Base-by-base conservation (phyloP, 2,329 filamentous ascomycete genomes). In the Podosphaera fusca region DNA sequence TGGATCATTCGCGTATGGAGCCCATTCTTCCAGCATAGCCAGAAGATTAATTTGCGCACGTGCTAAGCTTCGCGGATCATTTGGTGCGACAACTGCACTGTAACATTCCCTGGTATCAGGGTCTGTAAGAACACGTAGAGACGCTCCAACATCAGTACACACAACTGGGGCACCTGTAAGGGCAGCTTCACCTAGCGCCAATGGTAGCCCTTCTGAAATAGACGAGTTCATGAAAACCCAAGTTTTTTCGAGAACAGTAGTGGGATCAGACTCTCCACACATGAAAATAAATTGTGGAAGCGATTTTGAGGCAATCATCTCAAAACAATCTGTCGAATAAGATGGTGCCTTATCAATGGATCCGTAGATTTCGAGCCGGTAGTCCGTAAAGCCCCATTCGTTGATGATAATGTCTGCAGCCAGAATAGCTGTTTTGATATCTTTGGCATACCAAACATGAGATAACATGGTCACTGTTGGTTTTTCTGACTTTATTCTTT, bases 391-490 rank as follows among this genome's bases (percentile, higher is more conserved):
- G n/a, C 79, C 78, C 73, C 75, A 82, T 61, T 78, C 73, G 64
- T 82, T 81, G 61, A 81, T 74, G 60, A 82, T 81, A 60, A 82
- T 75, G 61, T 82, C 79, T 1, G 79, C 79, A 5, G 79, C 78
- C 4, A 81, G 69, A 31, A 82, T 73, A 2, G 79, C 79, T 1
- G 74, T 81, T 66, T 81, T 81, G 67, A 82, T 79, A 60, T 82
- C 79, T 64, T 82, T 82, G 60, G 59, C 64, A 56, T 64, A 65
- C 64, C 76, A 75, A 2, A 78, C 72, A 60, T 82, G 79, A 30
- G 79, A 82, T 55, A 82, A 66, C 79, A 82, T 82, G 33, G 78
- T 79, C 2, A 81, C 79, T 0, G 79, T 82, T 2, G 79, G 79
- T 30, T 71, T 72, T 58, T 75, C 71, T 0, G 78, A 75, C 55